A percentile compares a stretch with the other conserved stretches of the same genome.
Evolutionary conservation across 108 stramenopile genomes (phyloP).

Genomic region (Cylindrotheca fusiformis): DNA sequence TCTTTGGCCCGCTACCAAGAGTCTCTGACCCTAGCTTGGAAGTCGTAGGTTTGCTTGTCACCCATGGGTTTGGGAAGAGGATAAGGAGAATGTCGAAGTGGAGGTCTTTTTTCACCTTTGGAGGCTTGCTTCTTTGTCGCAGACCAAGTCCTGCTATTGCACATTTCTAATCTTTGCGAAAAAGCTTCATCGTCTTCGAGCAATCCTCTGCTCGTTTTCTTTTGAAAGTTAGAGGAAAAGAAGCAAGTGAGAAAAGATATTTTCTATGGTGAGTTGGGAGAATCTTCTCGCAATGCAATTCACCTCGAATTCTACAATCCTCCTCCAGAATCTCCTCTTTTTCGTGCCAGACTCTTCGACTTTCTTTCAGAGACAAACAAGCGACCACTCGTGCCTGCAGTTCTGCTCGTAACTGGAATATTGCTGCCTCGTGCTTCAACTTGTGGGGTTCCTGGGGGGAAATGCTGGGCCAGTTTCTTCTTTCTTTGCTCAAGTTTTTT

Average conservation of each 20-base stretch:
- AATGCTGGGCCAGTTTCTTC: slow-evolving; percentile 39
- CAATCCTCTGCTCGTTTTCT: slow-evolving; percentile 61
- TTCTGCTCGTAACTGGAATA: slow-evolving; percentile 55
- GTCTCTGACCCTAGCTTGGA: no score
- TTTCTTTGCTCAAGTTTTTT: slow-evolving; percentile 59
- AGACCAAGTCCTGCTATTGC: no score
- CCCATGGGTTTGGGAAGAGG: no score
- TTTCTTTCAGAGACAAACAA: slow-evolving; percentile 71
- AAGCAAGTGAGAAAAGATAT: no score
- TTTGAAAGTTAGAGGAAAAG: neutral
- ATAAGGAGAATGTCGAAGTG: no score
- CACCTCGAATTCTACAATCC: slow-evolving; percentile 60
- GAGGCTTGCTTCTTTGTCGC: no score
- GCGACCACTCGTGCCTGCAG: slow-evolving; percentile 66
- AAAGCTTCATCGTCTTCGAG: slow-evolving; percentile 82
- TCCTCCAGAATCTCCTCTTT: slow-evolving; percentile 72
- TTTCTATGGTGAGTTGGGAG: no score
- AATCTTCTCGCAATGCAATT: no score
- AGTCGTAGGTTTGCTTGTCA: no score
- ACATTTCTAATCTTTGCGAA: slow-evolving; percentile 47
- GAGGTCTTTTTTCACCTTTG: no score
- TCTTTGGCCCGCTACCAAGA: no score
- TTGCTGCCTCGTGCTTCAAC: slow-evolving; percentile 61
- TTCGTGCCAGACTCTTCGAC: slow-evolving; percentile 61
- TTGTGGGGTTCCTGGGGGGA: slow-evolving; percentile 39